Percentiles rank a stretch among this genome's conserved stretches.
phyloP scores from a whole-genome alignment of 257 asterid genomes.

The Misopates orontium region DNA sequence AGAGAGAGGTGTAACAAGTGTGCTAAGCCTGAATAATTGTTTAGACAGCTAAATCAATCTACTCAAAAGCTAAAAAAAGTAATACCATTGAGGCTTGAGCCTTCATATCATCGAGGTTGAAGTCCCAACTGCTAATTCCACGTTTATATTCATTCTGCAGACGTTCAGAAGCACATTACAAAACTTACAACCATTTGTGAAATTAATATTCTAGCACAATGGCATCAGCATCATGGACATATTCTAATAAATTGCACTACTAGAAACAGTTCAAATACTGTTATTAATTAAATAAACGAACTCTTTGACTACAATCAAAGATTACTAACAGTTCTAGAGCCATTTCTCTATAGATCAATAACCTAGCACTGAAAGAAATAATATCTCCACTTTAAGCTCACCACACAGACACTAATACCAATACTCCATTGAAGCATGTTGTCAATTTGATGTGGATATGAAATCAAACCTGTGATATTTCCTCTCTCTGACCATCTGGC shows the following conservation, averaged over 20 bases:
- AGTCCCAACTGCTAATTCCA: slow-evolving; percentile 80
- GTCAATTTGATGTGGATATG: not conserved
- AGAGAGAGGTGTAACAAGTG: slow-evolving; percentile 23
- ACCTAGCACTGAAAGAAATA: not conserved
- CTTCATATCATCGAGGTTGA: slow-evolving; percentile 78
- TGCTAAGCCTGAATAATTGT: slow-evolving; percentile 7
- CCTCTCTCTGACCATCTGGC: slow-evolving; percentile 29
- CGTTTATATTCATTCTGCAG: slow-evolving; percentile 77
- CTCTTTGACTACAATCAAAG: not conserved
- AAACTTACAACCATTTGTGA: slow-evolving; percentile 18
- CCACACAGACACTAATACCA: too few relatives aligned
- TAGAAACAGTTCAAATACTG: not conserved
- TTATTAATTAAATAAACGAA: slow-evolving; percentile 5
- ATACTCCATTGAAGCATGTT: too few relatives aligned
- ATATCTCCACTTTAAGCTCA: too few relatives aligned
- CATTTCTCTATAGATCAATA: not conserved
- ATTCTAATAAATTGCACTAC: not conserved
- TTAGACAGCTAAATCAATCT: slow-evolving; percentile 4
- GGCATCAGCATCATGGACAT: not conserved
- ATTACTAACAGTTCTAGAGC: slow-evolving; percentile 1
- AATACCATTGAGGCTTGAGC: slow-evolving; percentile 84
- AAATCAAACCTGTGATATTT: slow-evolving; percentile 23
- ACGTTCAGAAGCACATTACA: slow-evolving; percentile 23
- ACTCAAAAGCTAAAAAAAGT: slow-evolving; percentile 23
- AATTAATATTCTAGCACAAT: slow-evolving; percentile 8